Evolutionary conservation across 2,329 filamentous ascomycete genomes (phyloP).

Genomic region (Sporothrix inflata): DNA sequence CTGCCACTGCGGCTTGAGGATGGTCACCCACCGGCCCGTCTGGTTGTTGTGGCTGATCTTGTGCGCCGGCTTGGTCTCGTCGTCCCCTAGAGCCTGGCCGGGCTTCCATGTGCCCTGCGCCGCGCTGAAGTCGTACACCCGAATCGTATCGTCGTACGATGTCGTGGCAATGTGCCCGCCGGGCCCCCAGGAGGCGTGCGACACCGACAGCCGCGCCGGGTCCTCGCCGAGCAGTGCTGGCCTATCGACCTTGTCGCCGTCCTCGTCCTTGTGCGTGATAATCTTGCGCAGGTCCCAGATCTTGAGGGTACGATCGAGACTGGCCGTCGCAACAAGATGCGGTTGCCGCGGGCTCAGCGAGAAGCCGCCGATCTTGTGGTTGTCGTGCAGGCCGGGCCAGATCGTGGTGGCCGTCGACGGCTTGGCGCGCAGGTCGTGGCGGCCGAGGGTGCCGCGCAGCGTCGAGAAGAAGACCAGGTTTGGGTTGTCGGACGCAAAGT

Average conservation of each 20-base stretch:
- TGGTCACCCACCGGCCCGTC: conserved; percentile 92
- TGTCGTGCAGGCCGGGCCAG: conserved; percentile 71
- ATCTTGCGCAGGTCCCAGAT: conserved; percentile 92
- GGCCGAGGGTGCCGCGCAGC: conserved; percentile 76
- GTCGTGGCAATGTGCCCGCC: conserved; percentile 87
- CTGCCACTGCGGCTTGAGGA: conserved; percentile 85
- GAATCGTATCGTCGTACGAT: conserved; percentile 93
- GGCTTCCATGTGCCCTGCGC: conserved; percentile 59
- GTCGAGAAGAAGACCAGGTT: conserved; percentile 86
- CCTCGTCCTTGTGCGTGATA: conserved; percentile 58
- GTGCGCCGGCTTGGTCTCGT: conserved; percentile 68
- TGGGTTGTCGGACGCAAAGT: conserved; percentile 71
- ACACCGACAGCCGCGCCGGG: conserved; percentile 80
- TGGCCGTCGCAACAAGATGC: conserved; percentile 85
- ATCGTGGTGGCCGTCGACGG: conserved; percentile 59
- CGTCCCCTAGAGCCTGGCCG: conserved; percentile 59
- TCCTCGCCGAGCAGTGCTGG: conserved; percentile 81
- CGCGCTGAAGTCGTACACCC: conserved; percentile 79
- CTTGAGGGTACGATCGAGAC: conserved; percentile 84
- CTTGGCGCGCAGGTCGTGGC: conserved; percentile 73
- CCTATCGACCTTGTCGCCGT: conserved; percentile 45
- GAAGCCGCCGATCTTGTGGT: conserved; percentile 94
- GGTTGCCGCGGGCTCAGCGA: conserved; percentile 77
- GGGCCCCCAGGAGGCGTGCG: conserved; percentile 86
- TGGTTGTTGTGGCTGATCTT: conserved; percentile 89